Evolutionary conservation across 345 rosid species (phyloP).

Genomic region (Cardamine resedifolia): DNA sequence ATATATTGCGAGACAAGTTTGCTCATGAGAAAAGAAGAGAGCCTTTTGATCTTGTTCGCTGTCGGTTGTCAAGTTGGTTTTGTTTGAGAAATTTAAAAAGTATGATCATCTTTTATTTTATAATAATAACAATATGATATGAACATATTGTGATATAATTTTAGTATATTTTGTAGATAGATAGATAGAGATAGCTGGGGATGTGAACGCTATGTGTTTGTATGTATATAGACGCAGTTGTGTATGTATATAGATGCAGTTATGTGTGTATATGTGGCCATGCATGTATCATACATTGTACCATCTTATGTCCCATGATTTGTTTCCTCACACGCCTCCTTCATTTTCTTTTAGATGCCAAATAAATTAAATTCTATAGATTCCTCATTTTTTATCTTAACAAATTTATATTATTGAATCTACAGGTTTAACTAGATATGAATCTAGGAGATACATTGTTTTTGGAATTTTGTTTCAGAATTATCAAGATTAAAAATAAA

Average conservation of each 20-base stretch:
- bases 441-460: not conserved
- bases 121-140: constrained; percentile 12
- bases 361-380: not conserved
- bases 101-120: constrained; percentile 19
- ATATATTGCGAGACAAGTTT: constrained; percentile 10
- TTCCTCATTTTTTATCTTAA: not conserved
- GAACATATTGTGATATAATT: constrained; percentile 14
- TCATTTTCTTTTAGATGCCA: not conserved
- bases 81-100: constrained; percentile 33
- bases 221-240: constrained; percentile 2
- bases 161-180: constrained; percentile 8
- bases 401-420: not conserved
- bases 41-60: constrained; percentile 36
- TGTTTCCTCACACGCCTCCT: constrained; percentile 9
- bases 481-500: not conserved
- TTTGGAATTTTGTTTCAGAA: no score
- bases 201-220: constrained; percentile 31
- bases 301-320: constrained; percentile 20
- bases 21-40: constrained; percentile 19
- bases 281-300: constrained; percentile 13
- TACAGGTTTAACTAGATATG: not conserved
- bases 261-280: constrained; percentile 20
- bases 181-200: constrained; percentile 35
- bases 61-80: constrained; percentile 53
- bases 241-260: not conserved